Base-by-base conservation (phyloP, 208 protist species). In the Leishmania arabica region DNA sequence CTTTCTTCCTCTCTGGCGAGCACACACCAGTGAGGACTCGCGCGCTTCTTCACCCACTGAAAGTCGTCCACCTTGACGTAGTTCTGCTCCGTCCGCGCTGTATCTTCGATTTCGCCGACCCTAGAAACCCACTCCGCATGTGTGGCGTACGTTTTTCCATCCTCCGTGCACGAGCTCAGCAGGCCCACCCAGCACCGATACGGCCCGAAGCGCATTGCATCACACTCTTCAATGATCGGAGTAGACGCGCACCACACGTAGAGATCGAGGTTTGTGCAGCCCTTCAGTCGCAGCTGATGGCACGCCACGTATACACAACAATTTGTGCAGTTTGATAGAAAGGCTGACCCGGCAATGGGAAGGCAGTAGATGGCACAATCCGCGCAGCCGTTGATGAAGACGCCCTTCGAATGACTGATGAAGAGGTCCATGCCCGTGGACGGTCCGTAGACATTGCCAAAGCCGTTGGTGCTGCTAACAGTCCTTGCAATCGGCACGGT, bases 1-100 rank as follows among this genome's bases (percentile, higher is more conserved):
- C 74, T 60, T 82, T 88, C 79, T 75, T 93, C 84, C 49, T 81
- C 78, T 31, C 37, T 79, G n/a, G 71, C 72, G 40, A 97, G 58
- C 1, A 94, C 86, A 42, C 89, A 84, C 93, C 95, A 98, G 77
- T 98, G 89, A 40, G 95, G 95, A 72, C 93, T 96, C 37, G 79
- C 78, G 34, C 85, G 90, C 85, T 95, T 95, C 62, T 86, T 90
- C 53, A 98, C 84, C 93, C 95, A 96, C 80, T 96, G 93, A 80
- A 98, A 98, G 81, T 98, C 95, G 75, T 96, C 90, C 40, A 98
- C 90, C 37, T 71, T 86, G n/a, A 64, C 82, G 79, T 94, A 96
- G 62, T 81, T 85, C 34, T 76, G 64, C 75, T 83, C 81, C 34
- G 85, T 87, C 9, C 77, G 71, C 66, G 71, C 84, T 24, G 77